A percentile compares a stretch with the other conserved stretches of the same genome.
phyloP scores from a whole-genome alignment of 139 green algal species.

The Coccomyxa sp. region DNA sequence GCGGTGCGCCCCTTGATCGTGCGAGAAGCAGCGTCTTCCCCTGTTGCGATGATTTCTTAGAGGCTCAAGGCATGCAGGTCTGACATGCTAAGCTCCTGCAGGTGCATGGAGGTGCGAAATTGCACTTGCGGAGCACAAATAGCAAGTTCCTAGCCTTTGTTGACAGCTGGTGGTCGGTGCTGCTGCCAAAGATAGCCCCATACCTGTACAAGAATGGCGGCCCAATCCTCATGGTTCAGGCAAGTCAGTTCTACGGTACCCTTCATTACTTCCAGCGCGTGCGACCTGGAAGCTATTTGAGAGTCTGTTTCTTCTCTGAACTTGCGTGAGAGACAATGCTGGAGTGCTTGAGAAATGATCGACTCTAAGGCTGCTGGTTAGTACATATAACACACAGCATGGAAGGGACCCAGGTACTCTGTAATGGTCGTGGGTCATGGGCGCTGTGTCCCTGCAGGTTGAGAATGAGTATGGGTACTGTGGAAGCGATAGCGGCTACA shows the following conservation, averaged over 20 bases:
- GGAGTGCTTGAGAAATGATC: too few species aligned
- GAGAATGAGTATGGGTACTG: constrained; percentile 67
- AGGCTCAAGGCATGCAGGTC: too few species aligned
- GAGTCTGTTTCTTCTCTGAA: neutral
- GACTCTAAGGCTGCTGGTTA: too few species aligned
- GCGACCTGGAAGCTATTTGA: neutral
- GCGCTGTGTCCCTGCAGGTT: too few species aligned
- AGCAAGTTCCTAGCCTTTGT: constrained; percentile 37
- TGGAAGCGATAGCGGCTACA: constrained; percentile 24
- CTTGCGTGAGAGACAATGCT: too few species aligned
- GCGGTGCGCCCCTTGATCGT: constrained; percentile 12
- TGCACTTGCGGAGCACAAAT: constrained; percentile 38
- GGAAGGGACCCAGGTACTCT: too few species aligned
- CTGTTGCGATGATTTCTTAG: too few species aligned
- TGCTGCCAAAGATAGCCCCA: constrained; percentile 33
- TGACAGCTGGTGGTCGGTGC: constrained; percentile 36
- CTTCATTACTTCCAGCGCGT: neutral
- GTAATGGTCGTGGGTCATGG: too few species aligned
- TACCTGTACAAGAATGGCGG: constrained; percentile 33
- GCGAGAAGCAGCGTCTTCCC: too few species aligned
- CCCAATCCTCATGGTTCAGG: constrained; percentile 60
- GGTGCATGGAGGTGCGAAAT: constrained; percentile 32
- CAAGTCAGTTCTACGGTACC: neutral
- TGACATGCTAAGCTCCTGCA: too few species aligned
- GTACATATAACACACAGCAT: too few species aligned